phyloP scores from a whole-genome alignment of 306 rosid genomes.

The Quercus aquifolioides region DNA sequence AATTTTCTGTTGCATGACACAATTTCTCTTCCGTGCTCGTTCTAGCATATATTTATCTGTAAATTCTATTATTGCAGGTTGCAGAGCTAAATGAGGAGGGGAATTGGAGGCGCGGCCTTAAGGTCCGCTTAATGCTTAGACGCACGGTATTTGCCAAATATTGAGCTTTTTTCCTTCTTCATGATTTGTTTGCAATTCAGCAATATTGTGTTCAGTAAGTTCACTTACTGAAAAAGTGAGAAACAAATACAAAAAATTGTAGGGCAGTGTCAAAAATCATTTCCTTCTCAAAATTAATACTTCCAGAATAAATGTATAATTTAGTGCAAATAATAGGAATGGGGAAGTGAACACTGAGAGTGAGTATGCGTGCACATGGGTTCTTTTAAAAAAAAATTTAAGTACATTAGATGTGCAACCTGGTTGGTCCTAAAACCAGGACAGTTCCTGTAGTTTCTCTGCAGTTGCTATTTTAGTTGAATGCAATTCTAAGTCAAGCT shows the following conservation, averaged over 20 bases:
- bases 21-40: neutral
- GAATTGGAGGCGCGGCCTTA: constrained; percentile 91
- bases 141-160: constrained; percentile 45
- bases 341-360: neutral
- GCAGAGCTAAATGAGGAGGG: constrained; percentile 83
- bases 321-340: neutral
- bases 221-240: neutral
- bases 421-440: neutral
- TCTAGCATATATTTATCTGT: neutral
- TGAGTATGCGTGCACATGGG: neutral
- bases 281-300: neutral
- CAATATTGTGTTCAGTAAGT: neutral
- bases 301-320: neutral
- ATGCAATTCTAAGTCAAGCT: neutral
- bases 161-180: neutral
- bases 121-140: constrained; percentile 78
- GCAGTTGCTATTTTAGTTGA: neutral
- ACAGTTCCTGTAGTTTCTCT: neutral
- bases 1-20: constrained; percentile 17
- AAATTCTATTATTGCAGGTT: constrained; percentile 52
- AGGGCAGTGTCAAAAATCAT: neutral
- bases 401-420: neutral
- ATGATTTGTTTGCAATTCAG: neutral
- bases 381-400: neutral
- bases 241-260: neutral